These are phyloP conservation scores for Metrosideros polymorpha DNA, from an alignment of 441 rosid species.

Conservation along the genomic window DNA sequence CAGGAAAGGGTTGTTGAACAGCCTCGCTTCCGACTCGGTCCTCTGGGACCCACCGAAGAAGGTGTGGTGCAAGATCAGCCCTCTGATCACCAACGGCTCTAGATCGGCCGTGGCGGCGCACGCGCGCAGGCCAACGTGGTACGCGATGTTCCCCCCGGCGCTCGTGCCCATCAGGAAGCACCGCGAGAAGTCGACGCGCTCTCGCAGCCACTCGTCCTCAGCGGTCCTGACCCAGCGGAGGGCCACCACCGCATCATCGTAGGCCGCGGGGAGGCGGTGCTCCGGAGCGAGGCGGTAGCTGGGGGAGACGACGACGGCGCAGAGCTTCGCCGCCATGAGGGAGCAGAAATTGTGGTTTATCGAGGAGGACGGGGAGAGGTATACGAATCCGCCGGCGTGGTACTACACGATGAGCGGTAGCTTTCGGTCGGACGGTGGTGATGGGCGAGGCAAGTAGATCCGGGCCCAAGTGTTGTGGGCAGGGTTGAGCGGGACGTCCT, in stretches of 20 bases:
- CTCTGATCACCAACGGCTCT: constrained; percentile 29
- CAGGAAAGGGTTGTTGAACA: constrained; percentile 6
- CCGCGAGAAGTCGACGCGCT: constrained; percentile 18
- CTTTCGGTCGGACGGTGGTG: background rate
- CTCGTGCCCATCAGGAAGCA: constrained; percentile 46
- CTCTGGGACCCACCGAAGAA: constrained; percentile 41
- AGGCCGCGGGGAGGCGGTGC: constrained; percentile 55
- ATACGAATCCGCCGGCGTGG: constrained; percentile 53
- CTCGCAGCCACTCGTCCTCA: constrained; percentile 26
- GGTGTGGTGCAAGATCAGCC: constrained; percentile 41
- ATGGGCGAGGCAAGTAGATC: constrained; percentile 23
- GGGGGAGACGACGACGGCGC: constrained; percentile 25
- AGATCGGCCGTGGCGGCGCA: background rate
- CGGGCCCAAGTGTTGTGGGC: constrained; percentile 30
- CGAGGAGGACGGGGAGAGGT: constrained; percentile 9
- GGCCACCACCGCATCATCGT: constrained; percentile 37
- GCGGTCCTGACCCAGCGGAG: constrained; percentile 19
- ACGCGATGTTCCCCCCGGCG: constrained; percentile 42
- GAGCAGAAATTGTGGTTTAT: constrained; percentile 13
- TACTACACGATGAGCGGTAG: constrained; percentile 12
- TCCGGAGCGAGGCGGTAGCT: constrained; percentile 47
- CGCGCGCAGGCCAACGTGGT: constrained; percentile 21
- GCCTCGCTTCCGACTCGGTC: constrained; percentile 23
- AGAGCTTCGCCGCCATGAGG: constrained; percentile 11
- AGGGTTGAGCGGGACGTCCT: constrained; percentile 28